Evolutionary conservation across 2,329 filamentous ascomycete species (phyloP).

Genomic region (Pestalotiopsis sp.): DNA sequence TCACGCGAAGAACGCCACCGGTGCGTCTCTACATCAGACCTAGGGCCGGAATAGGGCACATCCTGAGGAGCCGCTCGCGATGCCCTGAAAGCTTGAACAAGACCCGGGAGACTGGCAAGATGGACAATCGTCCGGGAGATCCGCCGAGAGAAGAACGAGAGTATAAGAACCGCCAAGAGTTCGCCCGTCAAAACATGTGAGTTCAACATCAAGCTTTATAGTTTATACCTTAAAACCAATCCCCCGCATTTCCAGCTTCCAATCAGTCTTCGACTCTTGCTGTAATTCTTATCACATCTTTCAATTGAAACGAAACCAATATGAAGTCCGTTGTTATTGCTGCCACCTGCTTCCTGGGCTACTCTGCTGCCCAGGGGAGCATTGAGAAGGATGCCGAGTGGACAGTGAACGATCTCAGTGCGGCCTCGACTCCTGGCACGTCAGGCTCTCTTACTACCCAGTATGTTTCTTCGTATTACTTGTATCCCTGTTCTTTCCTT

Average conservation of each 20-base stretch:
- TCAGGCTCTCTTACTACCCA: not conserved
- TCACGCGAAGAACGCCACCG: not conserved
- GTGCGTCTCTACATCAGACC: not conserved
- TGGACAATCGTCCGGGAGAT: not conserved
- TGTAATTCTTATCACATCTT: not conserved
- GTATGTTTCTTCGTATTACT: not conserved
- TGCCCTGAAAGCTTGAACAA: not conserved
- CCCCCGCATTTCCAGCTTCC: not conserved
- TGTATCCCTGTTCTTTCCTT: not conserved
- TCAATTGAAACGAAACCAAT: not conserved
- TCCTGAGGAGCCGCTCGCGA: not conserved
- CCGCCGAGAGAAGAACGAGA: not conserved
- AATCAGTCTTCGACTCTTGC: not conserved
- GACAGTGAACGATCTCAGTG: not conserved
- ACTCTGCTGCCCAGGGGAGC: not conserved
- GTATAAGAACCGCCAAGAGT: constrained; percentile 1
- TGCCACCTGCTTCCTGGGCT: not conserved
- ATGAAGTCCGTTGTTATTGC: not conserved
- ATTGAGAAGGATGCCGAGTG: constrained; percentile 7
- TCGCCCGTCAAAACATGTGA: not conserved
- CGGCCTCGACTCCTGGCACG: not conserved
- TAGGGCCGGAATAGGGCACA: not conserved
- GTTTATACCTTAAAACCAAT: not conserved
- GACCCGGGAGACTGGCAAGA: not conserved
- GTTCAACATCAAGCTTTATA: not conserved